These are phyloP conservation scores for Metschnikowia gelsemii DNA, from an alignment of 805 yeast genomes.

Conservation along the genomic window DNA sequence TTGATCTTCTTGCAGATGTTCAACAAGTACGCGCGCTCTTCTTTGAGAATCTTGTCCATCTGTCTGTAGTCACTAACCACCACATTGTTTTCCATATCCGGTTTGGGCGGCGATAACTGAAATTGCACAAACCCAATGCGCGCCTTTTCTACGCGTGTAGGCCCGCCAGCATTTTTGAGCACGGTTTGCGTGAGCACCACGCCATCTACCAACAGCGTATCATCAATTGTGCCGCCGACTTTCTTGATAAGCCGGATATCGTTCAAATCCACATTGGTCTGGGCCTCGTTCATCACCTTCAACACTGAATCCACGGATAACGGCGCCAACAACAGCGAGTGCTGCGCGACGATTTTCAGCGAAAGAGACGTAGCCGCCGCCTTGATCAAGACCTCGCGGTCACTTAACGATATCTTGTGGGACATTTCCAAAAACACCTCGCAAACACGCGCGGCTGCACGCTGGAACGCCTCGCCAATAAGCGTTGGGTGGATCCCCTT, in stretches of 20 bases:
- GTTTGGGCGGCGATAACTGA: slow-evolving; percentile 95
- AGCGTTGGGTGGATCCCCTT: slow-evolving; percentile 95
- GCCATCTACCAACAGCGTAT: slow-evolving; percentile 89
- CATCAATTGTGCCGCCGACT: slow-evolving; percentile 97
- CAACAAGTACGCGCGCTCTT: slow-evolving; percentile 92
- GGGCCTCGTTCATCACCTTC: slow-evolving; percentile 61
- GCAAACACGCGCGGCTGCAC: slow-evolving; percentile 81
- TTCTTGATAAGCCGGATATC: slow-evolving; percentile 90
- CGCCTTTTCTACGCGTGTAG: slow-evolving; percentile 92
- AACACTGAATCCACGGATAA: slow-evolving; percentile 92
- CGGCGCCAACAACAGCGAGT: slow-evolving; percentile 82
- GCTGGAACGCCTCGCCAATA: slow-evolving; percentile 89
- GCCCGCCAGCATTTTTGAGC: slow-evolving; percentile 90
- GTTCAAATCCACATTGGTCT: slow-evolving; percentile 74
- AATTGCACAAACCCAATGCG: slow-evolving; percentile 86
- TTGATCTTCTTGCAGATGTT: slow-evolving; percentile 95
- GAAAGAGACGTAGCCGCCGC: slow-evolving; percentile 95
- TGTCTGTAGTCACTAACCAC: slow-evolving; percentile 98
- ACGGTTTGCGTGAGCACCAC: slow-evolving; percentile 91
- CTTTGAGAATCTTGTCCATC: slow-evolving; percentile 97
- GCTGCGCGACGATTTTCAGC: slow-evolving; percentile 94
- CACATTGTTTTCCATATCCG: slow-evolving; percentile 96
- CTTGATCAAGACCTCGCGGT: slow-evolving; percentile 77
- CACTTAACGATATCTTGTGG: slow-evolving; percentile 70
- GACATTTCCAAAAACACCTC: slow-evolving; percentile 85